A percentile compares a stretch with the other conserved stretches of the same genome.
Evolutionary conservation across 2,329 filamentous ascomycete genomes (phyloP).

Genomic region (Fonsecaea pedrosoi): DNA sequence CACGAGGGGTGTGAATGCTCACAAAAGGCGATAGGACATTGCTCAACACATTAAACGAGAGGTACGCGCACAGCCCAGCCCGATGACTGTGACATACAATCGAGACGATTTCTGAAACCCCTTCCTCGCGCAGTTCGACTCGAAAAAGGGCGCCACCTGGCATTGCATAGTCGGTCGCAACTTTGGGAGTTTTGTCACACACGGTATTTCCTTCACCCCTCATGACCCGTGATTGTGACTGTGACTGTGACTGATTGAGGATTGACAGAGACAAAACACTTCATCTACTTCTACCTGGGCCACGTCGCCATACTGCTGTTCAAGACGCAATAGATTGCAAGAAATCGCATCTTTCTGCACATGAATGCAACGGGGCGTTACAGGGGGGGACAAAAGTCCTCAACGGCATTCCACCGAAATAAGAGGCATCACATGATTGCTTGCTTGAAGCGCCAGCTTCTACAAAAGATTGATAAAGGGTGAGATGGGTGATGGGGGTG

Average conservation of each 20-base stretch:
- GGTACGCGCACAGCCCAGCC: slow-evolving; percentile 54
- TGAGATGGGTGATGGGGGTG: background rate
- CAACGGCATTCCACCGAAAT: background rate
- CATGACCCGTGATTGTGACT: too few species aligned
- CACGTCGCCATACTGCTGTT: slow-evolving; percentile 98
- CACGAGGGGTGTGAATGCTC: background rate
- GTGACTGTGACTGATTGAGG: slow-evolving; percentile 1
- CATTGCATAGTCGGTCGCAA: slow-evolving; percentile 98
- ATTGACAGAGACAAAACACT: slow-evolving; percentile 90
- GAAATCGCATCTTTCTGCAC: background rate
- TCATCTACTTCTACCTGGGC: slow-evolving; percentile 99
- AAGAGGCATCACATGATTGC: too few species aligned
- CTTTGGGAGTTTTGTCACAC: slow-evolving; percentile 98
- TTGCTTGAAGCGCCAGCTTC: background rate
- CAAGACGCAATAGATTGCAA: slow-evolving; percentile 80
- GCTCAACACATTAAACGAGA: slow-evolving; percentile 95
- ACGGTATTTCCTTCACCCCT: slow-evolving; percentile 66
- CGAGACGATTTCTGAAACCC: slow-evolving; percentile 20
- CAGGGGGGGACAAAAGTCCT: background rate
- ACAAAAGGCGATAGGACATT: slow-evolving; percentile 74
- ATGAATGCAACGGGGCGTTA: background rate
- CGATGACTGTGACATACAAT: slow-evolving; percentile 35
- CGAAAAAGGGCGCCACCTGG: slow-evolving; percentile 96
- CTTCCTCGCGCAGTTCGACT: slow-evolving; percentile 74
- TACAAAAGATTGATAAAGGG: background rate